Evolutionary conservation across 2,329 filamentous ascomycete species (phyloP), one percentile per base, ranked within the genome.

Genomic region (Fusarium newnesense): DNA sequence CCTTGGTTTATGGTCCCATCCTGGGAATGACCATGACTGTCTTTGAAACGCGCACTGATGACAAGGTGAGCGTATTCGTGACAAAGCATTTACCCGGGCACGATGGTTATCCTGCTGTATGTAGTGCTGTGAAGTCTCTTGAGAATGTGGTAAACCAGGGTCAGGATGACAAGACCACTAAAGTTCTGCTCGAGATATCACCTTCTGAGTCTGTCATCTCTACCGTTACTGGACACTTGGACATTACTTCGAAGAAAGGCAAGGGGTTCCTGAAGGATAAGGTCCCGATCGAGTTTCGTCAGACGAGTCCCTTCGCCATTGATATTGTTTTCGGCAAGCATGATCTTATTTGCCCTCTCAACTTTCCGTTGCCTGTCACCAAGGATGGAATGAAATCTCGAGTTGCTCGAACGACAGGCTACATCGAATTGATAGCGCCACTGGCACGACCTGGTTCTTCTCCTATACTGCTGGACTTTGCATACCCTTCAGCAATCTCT

Each of bases 381-480:
- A 79, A 80, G 19, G 77, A 79, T 8, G 77, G 75, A 13, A 79
- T 78, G 70, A 83, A 77, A 64, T 83, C 80, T 4, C 83, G 83
- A 18, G 79, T 87, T 30, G 85, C 83, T 40, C 82, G 85, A 37
- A 84, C 78, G 28, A 84, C 85, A 4, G 77, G 77, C 15, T 87
- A 85, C 67, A 73, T 87, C 36, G 85, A 87, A 66, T 75, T 87
- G 34, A 78, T 85, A 40, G 85, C 81, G 15, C 77, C 77, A 9
- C 30, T 81, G 26, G 80, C 79, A 11, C 59, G 73, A 18, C 71
- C 79, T 5, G 73, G 65, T 4, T 53, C 28, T 18, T 77, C 77
- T 6, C 66, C 75, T 26, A 70, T 72, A n/a, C 75, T 82, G 10
- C 40, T 70, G 7, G 76, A 80, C 30, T 84, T 82, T 58, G 70